Percentiles rank a stretch among this genome's conserved stretches.
Conservation (phyloP, 257 asterid genomes). For the Lithospermum erythrorhizon region DNA sequence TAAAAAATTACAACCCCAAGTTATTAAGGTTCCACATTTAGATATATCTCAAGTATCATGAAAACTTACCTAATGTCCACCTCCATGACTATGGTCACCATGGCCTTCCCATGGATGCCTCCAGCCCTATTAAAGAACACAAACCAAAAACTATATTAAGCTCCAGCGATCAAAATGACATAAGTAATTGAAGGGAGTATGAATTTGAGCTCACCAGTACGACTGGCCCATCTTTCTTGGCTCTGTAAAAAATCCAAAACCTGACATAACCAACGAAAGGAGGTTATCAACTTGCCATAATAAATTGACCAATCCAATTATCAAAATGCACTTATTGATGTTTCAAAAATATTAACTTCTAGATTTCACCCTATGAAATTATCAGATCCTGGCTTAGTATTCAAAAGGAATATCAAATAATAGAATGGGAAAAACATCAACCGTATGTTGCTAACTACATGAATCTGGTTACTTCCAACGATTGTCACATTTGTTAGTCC, state of each 20-base stretch:
- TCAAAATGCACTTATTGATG: background rate
- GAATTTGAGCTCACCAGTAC: conserved; percentile 51
- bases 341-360: no score
- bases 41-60: background rate
- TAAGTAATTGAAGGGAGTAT: background rate
- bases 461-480: background rate
- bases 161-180: background rate
- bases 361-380: no score
- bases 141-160: conserved; percentile 12
- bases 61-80: conserved; percentile 39
- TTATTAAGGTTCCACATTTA: background rate
- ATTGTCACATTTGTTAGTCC: background rate
- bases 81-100: conserved; percentile 49
- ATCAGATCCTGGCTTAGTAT: no score
- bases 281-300: conserved; percentile 1
- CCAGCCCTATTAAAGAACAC: conserved; percentile 51
- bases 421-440: background rate
- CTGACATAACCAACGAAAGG: conserved; percentile 25
- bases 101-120: conserved; percentile 98
- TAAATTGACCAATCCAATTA: background rate
- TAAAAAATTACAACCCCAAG: background rate
- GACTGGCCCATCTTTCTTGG: conserved; percentile 89
- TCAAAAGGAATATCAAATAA: background rate
- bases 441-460: background rate
- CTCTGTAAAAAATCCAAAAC: conserved; percentile 87